Evolutionary conservation across 768 basidiomycete genomes (phyloP).

Genomic region (Lactarius evosmus): DNA sequence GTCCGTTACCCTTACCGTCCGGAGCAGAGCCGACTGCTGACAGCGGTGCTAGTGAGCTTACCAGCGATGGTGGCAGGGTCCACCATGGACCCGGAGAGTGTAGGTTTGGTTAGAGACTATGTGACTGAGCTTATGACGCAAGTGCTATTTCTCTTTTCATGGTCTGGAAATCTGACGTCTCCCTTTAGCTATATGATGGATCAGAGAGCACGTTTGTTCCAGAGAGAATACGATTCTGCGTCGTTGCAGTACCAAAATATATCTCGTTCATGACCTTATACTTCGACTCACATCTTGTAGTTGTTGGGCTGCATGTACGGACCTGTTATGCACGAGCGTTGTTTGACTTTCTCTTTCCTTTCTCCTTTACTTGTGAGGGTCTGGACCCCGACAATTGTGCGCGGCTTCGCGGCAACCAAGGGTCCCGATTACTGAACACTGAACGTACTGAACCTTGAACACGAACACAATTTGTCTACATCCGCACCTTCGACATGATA

Average conservation of each 20-base stretch:
- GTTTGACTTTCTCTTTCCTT: background rate
- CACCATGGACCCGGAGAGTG: constrained; percentile 86
- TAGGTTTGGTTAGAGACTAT: constrained; percentile 80
- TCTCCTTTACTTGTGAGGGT: background rate
- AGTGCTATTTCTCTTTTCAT: constrained; percentile 30
- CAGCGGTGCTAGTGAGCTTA: constrained; percentile 62
- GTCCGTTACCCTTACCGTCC: constrained; percentile 45
- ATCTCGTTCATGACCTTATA: constrained; percentile 26
- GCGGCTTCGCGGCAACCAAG: background rate
- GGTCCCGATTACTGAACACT: background rate
- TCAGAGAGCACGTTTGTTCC: constrained; percentile 25
- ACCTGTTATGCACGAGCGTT: background rate
- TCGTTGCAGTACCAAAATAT: constrained; percentile 28
- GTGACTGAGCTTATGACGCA: constrained; percentile 84
- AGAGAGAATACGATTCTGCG: constrained; percentile 28
- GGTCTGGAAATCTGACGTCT: background rate
- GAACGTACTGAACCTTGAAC: background rate
- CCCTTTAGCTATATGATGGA: constrained; percentile 21
- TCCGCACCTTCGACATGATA: constrained; percentile 12
- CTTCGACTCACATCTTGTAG: background rate
- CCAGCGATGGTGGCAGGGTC: constrained; percentile 89
- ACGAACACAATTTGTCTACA: background rate
- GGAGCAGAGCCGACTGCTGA: background rate
- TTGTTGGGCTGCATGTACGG: constrained; percentile 11
- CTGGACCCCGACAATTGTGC: background rate